phyloP scores from a whole-genome alignment of 257 asterid species.

The Solanum acaule region DNA sequence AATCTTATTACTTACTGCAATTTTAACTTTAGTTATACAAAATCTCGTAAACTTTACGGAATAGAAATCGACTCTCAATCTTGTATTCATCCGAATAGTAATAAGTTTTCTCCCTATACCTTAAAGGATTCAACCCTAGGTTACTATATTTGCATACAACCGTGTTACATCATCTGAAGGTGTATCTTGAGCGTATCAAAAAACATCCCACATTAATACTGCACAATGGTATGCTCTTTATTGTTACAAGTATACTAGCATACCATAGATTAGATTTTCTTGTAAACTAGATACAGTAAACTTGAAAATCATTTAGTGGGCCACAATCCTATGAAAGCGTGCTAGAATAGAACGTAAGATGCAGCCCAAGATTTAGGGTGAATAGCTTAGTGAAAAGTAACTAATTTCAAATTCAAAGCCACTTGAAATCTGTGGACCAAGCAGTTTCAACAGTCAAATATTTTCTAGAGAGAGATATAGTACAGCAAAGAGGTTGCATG shows the following conservation, averaged over 20 bases:
- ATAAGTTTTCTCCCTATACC: not conserved
- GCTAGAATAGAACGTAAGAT: not conserved
- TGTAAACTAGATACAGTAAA: not conserved
- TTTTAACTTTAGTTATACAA: not conserved
- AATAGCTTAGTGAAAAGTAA: not conserved
- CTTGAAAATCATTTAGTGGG: not conserved
- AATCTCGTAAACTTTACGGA: not conserved
- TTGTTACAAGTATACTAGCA: not conserved
- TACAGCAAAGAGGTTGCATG: not conserved
- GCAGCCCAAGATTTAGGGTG: not conserved
- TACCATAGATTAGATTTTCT: not conserved
- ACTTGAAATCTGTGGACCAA: not conserved
- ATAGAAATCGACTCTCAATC: not conserved
- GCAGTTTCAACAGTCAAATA: not conserved
- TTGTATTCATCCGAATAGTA: not conserved
- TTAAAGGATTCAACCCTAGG: not conserved
- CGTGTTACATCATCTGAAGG: not conserved
- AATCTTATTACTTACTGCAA: not conserved
- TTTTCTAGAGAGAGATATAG: not conserved
- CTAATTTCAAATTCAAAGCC: not conserved
- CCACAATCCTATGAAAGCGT: not conserved
- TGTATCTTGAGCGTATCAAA: not conserved
- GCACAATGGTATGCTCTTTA: not conserved
- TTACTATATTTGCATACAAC: not conserved
- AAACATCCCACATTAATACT: not conserved